phyloP scores from a whole-genome alignment of 176 grass and related monocot species.

The Panicum miliaceum region DNA sequence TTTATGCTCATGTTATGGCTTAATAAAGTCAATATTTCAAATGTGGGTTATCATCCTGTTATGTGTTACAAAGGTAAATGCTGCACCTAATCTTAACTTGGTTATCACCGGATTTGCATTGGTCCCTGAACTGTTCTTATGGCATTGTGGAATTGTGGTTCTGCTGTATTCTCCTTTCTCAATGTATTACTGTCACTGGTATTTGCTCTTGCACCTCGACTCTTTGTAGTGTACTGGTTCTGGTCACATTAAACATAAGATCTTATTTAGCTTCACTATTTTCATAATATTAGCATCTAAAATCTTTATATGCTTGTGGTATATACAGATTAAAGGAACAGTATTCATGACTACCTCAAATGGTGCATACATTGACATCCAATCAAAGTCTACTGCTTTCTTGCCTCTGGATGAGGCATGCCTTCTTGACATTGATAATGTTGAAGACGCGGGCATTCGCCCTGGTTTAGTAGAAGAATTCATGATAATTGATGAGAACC shows the following conservation, averaged over 20 bases:
- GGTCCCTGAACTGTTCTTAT: not conserved
- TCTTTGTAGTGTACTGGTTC: not conserved
- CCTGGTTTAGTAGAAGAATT: slow-evolving; percentile 85
- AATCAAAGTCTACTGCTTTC: slow-evolving; percentile 78
- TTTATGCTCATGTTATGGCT: not conserved
- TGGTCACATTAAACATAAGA: not conserved
- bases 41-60: not conserved
- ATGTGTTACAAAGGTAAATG: slow-evolving; percentile 15
- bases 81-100: not conserved
- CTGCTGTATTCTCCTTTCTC: not conserved
- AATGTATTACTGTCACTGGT: slow-evolving; percentile 5
- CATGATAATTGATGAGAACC: slow-evolving; percentile 77
- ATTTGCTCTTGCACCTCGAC: slow-evolving; percentile 1
- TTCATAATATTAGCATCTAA: slow-evolving; percentile 30
- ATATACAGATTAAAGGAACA: slow-evolving; percentile 81
- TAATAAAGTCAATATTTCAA: not conserved
- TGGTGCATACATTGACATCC: slow-evolving; percentile 80
- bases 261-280: slow-evolving; percentile 4
- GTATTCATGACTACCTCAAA: slow-evolving; percentile 76
- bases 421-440: slow-evolving; percentile 71
- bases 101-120: not conserved
- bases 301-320: slow-evolving; percentile 13
- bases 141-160: not conserved
- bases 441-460: slow-evolving; percentile 79
- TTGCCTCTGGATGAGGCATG: slow-evolving; percentile 81